Base-by-base conservation (phyloP, 2,329 filamentous ascomycete species). In the Fusarium succisae region DNA sequence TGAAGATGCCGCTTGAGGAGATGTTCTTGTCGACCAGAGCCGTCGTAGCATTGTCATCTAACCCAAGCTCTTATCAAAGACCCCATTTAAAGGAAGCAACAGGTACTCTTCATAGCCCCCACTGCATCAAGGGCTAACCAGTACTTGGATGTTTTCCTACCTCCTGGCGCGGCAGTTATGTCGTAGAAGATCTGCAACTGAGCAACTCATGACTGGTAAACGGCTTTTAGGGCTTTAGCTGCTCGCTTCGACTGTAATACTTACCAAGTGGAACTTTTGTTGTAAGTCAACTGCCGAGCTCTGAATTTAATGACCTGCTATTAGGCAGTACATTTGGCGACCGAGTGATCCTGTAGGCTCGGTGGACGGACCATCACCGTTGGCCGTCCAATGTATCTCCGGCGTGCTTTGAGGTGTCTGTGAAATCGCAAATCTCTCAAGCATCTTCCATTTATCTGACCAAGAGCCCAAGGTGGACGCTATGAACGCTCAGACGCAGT, bases 1-100 rank as follows among this genome's bases (percentile, higher is more conserved):
- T 3, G 0, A 12, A 30, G 3, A n/a, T n/a, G 14, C 20, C 10
- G 7, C 20, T n/a, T 4, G 2, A n/a, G 20, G 10, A 30, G 14
- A 6, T 9, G 0, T 28, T 22, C 1, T 3, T 22, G 7, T 28
- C 13, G 1, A 22, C 28, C 1, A 50, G 5, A 15, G 20, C 14
- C 5, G 10, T 13, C 4, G 20, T 30, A 11, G 14, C 20, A n/a
- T 17, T 18, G 11, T 13, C 10, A 32, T n/a, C 20, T 18, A 0
- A 18, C 17, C 10, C 10, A n/a, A 50, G 3, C 28, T 32, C 8
- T 32, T 50, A 7, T 9, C 15, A 50, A 32, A 13, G 5, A 15
- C 3, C 11, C 22, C 3, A 3, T 30, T 13, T 6, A 3, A 13
- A n/a, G 7, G 5, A n/a, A 13, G 28, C 10, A 50, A 18, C 7